Evolutionary conservation across 179 eudicot species (phyloP).

Genomic region (Vitellaria paradoxa): DNA sequence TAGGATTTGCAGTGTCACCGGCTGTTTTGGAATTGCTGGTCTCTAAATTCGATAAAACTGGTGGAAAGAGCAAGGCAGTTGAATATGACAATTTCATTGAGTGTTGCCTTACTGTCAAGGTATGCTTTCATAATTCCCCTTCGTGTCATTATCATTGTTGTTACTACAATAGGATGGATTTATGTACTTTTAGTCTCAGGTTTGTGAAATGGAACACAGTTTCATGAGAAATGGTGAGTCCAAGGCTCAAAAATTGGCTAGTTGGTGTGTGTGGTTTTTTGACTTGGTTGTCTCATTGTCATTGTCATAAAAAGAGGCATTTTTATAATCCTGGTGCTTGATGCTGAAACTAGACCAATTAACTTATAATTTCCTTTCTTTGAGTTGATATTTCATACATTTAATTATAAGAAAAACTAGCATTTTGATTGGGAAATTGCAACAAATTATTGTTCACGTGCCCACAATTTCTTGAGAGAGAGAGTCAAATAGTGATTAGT

Average conservation of each 20-base stretch:
- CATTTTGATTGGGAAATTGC: neutral
- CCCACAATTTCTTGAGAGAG: neutral
- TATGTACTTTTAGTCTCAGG: neutral
- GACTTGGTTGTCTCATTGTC: neutral
- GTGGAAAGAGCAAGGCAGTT: constrained; percentile 76
- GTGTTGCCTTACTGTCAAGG: constrained; percentile 36
- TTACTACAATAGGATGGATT: neutral
- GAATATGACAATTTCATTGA: constrained; percentile 97
- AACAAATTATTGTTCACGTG: neutral
- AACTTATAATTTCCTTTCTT: neutral
- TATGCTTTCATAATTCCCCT: neutral
- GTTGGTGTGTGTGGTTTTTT: neutral
- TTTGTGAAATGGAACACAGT: neutral
- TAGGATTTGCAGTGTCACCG: constrained; percentile 87
- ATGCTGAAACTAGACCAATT: too few species aligned
- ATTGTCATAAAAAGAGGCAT: neutral
- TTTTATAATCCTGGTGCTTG: neutral
- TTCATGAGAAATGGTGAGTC: neutral
- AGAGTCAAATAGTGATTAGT: neutral
- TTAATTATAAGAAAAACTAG: neutral
- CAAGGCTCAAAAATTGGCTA: neutral
- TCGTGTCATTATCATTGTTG: neutral
- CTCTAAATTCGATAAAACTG: constrained; percentile 84
- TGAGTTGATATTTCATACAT: neutral
- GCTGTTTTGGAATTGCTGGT: constrained; percentile 73